These are phyloP conservation scores for Lippia alba DNA, from an alignment of 305 asterid species.

Conservation along the genomic window DNA sequence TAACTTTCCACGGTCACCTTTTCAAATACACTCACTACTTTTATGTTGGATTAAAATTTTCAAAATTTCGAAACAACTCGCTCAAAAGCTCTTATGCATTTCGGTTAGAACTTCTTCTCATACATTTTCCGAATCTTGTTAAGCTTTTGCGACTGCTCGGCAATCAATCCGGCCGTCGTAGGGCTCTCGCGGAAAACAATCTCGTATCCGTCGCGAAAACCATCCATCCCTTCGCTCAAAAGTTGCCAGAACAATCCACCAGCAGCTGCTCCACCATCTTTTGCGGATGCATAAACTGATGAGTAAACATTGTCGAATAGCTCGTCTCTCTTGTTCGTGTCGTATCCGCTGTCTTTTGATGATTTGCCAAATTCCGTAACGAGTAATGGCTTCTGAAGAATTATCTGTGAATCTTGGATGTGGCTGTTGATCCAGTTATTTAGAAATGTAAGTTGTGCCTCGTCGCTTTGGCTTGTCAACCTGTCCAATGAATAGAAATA, in stretches of 20 bases:
- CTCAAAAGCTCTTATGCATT: not conserved
- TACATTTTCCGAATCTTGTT: slow-evolving; percentile 41
- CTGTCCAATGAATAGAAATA: slow-evolving; percentile 27
- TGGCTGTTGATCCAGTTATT: slow-evolving; percentile 44
- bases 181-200: slow-evolving; percentile 50
- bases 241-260: slow-evolving; percentile 70
- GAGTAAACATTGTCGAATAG: slow-evolving; percentile 45
- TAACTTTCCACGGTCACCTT: no score
- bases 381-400: slow-evolving; percentile 54
- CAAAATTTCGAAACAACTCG: not conserved
- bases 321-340: slow-evolving; percentile 42
- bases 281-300: slow-evolving; percentile 54
- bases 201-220: slow-evolving; percentile 59
- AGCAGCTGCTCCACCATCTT: slow-evolving; percentile 55
- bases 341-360: slow-evolving; percentile 39
- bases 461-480: slow-evolving; percentile 43
- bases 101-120: slow-evolving; percentile 10
- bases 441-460: slow-evolving; percentile 40
- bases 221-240: slow-evolving; percentile 49
- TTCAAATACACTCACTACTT: no score
- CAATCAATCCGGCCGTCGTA: slow-evolving; percentile 49
- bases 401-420: slow-evolving; percentile 50
- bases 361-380: slow-evolving; percentile 63
- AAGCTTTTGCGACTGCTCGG: slow-evolving; percentile 52
- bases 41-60: no score